Conservation (phyloP, 768 basidiomycete genomes). For the Suillus decipiens region DNA sequence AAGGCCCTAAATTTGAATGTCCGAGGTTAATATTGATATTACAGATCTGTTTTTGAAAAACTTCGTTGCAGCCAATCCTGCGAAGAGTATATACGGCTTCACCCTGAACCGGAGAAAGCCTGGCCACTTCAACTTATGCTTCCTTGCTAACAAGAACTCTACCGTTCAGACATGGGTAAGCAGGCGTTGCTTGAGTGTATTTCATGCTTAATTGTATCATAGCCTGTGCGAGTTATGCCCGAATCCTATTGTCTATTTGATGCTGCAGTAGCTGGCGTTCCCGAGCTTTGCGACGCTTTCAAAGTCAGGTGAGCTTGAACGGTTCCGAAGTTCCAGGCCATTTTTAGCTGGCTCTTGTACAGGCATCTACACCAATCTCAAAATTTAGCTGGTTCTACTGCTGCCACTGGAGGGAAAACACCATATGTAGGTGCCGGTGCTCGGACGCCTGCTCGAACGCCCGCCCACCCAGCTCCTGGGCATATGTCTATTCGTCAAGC, state of each 20-base stretch:
- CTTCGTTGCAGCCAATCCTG: slow-evolving; percentile 89
- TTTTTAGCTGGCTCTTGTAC: slow-evolving; percentile 9
- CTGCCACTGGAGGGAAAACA: slow-evolving; percentile 68
- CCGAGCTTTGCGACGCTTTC: slow-evolving; percentile 96
- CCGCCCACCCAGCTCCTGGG: slow-evolving; percentile 79
- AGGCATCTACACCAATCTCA: slow-evolving; percentile 81
- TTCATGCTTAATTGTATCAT: slow-evolving; percentile 10
- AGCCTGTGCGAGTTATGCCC: slow-evolving; percentile 87
- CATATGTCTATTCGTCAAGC: slow-evolving; percentile 73
- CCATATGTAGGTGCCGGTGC: slow-evolving; percentile 67
- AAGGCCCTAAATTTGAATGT: slow-evolving; percentile 3
- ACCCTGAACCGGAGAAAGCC: slow-evolving; percentile 86
- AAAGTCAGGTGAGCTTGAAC: slow-evolving; percentile 68
- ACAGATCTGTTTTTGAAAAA: slow-evolving; percentile 86
- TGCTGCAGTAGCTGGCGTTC: slow-evolving; percentile 86
- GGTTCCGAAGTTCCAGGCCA: slow-evolving; percentile 1
- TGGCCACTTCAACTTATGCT: slow-evolving; percentile 92
- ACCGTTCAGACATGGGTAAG: slow-evolving; percentile 88
- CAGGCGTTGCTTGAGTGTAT: not conserved
- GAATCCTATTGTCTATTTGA: slow-evolving; percentile 91
- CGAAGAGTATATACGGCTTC: slow-evolving; percentile 95
- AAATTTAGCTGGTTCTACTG: slow-evolving; percentile 49
- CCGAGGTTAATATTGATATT: slow-evolving; percentile 2
- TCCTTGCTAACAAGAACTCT: slow-evolving; percentile 90
- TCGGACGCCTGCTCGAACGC: slow-evolving; percentile 77